Evolutionary conservation across 2,329 filamentous ascomycete species (phyloP), one percentile per base, ranked within the genome.

Genomic region (Verticillium nubilum): DNA sequence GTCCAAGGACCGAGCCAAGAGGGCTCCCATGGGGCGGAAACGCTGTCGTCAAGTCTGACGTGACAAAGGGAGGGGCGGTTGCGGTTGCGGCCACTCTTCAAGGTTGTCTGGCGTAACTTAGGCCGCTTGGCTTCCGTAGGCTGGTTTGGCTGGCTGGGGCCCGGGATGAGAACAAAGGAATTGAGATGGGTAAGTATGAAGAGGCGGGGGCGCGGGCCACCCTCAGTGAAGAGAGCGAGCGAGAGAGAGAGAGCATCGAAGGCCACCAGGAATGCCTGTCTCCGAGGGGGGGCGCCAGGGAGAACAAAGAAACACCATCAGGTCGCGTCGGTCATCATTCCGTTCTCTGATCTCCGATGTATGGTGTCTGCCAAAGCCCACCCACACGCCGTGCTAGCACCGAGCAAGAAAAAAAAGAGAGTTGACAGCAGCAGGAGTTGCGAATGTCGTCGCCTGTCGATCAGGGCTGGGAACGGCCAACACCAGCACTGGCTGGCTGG

Each of bases 241-340:
- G n/a, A n/a, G n/a, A n/a, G n/a, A n/a, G n/a, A n/a, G n/a, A 31
- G 29, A 31, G 29, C 29, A 5, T 5, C 29, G 5, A 31, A 5
- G 5, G 35, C 35, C 35, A 37, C 35, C 42, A 47, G 19, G 42
- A 47, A 47, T 47, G 42, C 42, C 19, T 47, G 42, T 47, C 42
- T 12, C 13, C 29, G 29, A 31, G 53, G 19, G 26, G 29, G 27
- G 33, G n/a, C 15, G 13, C 29, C 15, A 27, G 23, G 33, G 54
- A 56, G 54, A 56, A 56, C 54, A 56, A 56, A 56, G 54, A 47
- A 56, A 47, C 17, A 10, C 15, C 6, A 31, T n/a, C n/a, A 7
- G 42, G 42, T 47, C 19, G 42, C 25, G 42, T 25, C n/a, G 42
- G 42, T 9, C n/a, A 23, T 47, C n/a, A 47, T n/a, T 47, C 42